Base-by-base conservation (phyloP, 2,329 filamentous ascomycete species). In the Cylindrodendrum hubeiense region DNA sequence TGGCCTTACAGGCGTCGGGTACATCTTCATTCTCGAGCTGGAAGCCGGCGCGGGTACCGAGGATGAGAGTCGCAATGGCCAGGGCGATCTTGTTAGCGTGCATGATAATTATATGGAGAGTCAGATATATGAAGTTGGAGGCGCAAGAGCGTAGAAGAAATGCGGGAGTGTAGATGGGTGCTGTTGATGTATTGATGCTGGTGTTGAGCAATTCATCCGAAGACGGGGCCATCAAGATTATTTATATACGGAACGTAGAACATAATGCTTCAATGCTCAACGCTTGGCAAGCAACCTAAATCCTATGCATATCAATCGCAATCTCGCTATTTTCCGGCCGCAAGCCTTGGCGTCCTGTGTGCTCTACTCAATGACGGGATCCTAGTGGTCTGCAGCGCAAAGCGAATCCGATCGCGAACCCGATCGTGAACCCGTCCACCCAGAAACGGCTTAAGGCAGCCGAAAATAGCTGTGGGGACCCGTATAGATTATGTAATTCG, bases 1-100 rank as follows among this genome's bases (percentile, higher is more conserved):
- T 78, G 65, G 71, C 65, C 26, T 71, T 64, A 71, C 80, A 82
- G 43, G 65, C 68, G 15, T 59, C 51, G 6, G 81, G 79, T 10
- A 80, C 70, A 55, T 81, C 76, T 47, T 76, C 74, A 37, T 69
- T 62, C 54, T 79, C 77, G 37, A 81, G 70, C 57, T 70, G 72
- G 43, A 81, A 64, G 56, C 77, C 77, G 52, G 80, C 79, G 51
- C 67, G 72, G 49, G 70, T 78, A 43, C 75, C 58, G 52, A 72
- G 65, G 43, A 75, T 24, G 37, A 78, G 67, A 39, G 76, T 73
- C 54, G 75, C 72, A 34, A 76, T 44, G 49, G 74, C 71, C 15
- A 78, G 67, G n/a, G 74, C 70, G 39, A 79, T 53, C 53, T 72
- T 72, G 55, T 72, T 70, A 65, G 72, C 65, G 67, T 77, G 72